Evolutionary conservation across 805 yeast genomes (phyloP).

Genomic region (Groenewaldozyma tartarivorans): DNA sequence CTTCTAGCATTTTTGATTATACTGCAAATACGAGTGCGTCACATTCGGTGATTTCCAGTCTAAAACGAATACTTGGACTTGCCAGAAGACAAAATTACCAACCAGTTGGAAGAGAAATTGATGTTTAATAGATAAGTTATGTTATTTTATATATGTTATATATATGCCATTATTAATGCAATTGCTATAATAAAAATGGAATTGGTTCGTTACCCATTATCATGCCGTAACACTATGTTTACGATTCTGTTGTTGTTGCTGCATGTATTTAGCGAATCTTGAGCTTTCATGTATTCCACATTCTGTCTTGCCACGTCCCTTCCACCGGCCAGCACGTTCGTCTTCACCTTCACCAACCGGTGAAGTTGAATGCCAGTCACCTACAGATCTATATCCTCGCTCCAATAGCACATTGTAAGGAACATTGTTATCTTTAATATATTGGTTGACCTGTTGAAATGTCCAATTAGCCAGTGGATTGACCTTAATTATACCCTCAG

Average conservation of each 20-base stretch:
- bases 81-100: background rate
- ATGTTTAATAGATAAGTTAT: no score
- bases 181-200: no score
- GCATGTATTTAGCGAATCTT: conserved; percentile 50
- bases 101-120: no score
- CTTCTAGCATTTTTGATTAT: background rate
- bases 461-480: conserved; percentile 84
- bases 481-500: conserved; percentile 67
- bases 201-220: no score
- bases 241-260: background rate
- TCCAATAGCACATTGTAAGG: conserved; percentile 82
- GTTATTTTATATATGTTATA: no score
- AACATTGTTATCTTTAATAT: conserved; percentile 60
- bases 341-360: conserved; percentile 91
- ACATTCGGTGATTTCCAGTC: background rate
- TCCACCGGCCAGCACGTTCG: conserved; percentile 96
- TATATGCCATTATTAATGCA: no score
- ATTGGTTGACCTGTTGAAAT: conserved; percentile 58
- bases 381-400: conserved; percentile 81
- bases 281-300: conserved; percentile 89
- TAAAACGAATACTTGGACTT: background rate
- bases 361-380: conserved; percentile 89
- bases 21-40: conserved; percentile 3
- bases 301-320: conserved; percentile 84
- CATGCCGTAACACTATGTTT: no score